These are phyloP conservation scores for Fusarium siculi DNA, from an alignment of 2,329 filamentous ascomycete genomes.

Conservation along the genomic window DNA sequence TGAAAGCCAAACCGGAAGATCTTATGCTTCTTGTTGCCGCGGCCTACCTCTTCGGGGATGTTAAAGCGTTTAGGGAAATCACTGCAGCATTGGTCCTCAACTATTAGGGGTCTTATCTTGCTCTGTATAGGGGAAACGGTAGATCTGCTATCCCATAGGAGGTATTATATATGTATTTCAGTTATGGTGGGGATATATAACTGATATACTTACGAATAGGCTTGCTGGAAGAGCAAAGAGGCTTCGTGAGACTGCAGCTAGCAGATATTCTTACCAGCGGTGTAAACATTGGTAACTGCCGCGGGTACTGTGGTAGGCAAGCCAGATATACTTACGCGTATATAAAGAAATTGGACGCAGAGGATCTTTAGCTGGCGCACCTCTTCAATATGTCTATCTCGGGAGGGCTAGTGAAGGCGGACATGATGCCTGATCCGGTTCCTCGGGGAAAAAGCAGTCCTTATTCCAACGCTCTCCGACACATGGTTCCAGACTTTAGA, in stretches of 20 bases:
- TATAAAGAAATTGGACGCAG: not conserved
- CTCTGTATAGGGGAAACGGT: fast-evolving
- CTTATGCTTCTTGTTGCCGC: not conserved
- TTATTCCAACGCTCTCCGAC: not conserved
- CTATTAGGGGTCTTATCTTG: fast-evolving
- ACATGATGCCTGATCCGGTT: not conserved
- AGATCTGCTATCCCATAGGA: not conserved
- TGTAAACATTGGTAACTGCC: fast-evolving
- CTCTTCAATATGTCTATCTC: not conserved
- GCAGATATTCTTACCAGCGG: not conserved
- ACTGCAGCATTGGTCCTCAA: fast-evolving
- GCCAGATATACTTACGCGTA: not conserved
- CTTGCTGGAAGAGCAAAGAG: not conserved
- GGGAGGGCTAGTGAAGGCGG: not conserved
- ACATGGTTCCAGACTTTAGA: not conserved
- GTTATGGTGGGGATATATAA: fast-evolving
- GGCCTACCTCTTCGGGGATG: fast-evolving
- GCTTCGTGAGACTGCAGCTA: not conserved
- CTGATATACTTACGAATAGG: not conserved
- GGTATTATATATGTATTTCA: not conserved
- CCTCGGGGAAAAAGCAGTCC: fast-evolving
- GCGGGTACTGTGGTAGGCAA: fast-evolving
- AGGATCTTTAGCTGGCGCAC: not conserved
- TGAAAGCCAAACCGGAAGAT: fast-evolving
- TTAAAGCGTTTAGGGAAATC: fast-evolving